Conservation (phyloP, 2,329 filamentous ascomycete species). For the Trichoderma endophyticum region DNA sequence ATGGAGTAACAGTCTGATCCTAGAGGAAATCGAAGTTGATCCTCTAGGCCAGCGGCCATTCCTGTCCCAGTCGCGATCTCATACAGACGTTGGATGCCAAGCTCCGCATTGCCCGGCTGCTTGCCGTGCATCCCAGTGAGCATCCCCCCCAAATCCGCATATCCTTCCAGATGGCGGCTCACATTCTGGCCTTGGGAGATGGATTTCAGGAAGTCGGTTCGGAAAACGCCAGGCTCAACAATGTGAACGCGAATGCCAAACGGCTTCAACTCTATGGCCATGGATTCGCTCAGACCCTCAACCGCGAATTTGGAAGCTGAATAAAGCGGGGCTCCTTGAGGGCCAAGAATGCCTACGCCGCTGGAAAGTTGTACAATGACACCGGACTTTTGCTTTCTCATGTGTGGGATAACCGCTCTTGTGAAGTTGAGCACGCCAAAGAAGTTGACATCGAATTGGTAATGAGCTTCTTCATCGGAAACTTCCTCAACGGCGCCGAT, state of each 20-base stretch:
- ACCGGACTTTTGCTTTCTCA: slow-evolving; percentile 30
- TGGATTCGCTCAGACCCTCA: slow-evolving; percentile 35
- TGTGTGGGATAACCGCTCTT: slow-evolving; percentile 35
- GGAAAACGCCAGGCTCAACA: slow-evolving; percentile 34
- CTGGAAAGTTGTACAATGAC: slow-evolving; percentile 42
- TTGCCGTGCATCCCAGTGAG: background rate
- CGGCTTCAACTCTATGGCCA: slow-evolving; percentile 34
- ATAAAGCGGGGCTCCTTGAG: slow-evolving; percentile 35
- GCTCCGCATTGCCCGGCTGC: background rate
- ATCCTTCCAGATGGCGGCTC: background rate
- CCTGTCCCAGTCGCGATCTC: background rate
- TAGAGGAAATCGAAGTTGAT: background rate
- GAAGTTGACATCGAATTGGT: slow-evolving; percentile 58
- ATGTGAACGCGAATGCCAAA: slow-evolving; percentile 40
- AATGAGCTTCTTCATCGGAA: slow-evolving; percentile 45
- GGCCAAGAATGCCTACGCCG: slow-evolving; percentile 35
- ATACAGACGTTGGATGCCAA: slow-evolving; percentile 5
- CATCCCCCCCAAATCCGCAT: background rate
- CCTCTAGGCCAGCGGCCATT: background rate
- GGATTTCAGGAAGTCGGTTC: background rate
- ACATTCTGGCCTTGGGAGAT: background rate
- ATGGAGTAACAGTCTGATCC: background rate
- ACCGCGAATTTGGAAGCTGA: slow-evolving; percentile 40
- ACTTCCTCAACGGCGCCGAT: slow-evolving; percentile 51
- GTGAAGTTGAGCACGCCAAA: slow-evolving; percentile 44